Conservation (phyloP, 148 eudicot genomes). For the Rhododendron vialii region DNA sequence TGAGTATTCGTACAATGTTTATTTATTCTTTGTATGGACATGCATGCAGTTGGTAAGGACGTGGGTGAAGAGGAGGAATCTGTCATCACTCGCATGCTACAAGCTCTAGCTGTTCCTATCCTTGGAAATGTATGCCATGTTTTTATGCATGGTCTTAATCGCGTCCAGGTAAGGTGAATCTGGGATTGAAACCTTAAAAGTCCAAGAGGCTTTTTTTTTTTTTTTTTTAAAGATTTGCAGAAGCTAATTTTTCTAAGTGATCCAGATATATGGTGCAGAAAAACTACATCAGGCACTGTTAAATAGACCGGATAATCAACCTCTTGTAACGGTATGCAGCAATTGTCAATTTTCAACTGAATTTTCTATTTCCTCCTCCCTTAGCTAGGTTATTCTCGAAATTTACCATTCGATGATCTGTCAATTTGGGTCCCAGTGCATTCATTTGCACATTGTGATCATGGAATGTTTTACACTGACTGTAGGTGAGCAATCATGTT, state of each 20-base stretch:
- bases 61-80: conserved; percentile 74
- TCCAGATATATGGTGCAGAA: conserved; percentile 84
- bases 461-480: background rate
- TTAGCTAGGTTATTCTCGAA: background rate
- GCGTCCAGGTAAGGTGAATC: conserved; percentile 50
- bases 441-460: background rate
- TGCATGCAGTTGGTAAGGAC: conserved; percentile 50
- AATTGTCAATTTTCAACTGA: background rate
- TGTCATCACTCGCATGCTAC: conserved; percentile 70
- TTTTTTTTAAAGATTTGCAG: background rate
- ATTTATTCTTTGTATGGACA: background rate
- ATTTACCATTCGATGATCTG: background rate
- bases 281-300: conserved; percentile 60
- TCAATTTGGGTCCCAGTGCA: background rate
- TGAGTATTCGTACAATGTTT: background rate
- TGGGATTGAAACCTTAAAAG: background rate
- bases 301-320: conserved; percentile 54
- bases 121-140: conserved; percentile 92
- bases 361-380: background rate
- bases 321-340: conserved; percentile 64
- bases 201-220: background rate
- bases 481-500: conserved; percentile 95
- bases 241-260: conserved; percentile 7
- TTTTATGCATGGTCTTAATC: conserved; percentile 90
- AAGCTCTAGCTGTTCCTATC: conserved; percentile 83